Percentiles rank a stretch among this genome's conserved stretches.
phyloP scores from a whole-genome alignment of 345 rosid genomes.

The Kandelia obovata region DNA sequence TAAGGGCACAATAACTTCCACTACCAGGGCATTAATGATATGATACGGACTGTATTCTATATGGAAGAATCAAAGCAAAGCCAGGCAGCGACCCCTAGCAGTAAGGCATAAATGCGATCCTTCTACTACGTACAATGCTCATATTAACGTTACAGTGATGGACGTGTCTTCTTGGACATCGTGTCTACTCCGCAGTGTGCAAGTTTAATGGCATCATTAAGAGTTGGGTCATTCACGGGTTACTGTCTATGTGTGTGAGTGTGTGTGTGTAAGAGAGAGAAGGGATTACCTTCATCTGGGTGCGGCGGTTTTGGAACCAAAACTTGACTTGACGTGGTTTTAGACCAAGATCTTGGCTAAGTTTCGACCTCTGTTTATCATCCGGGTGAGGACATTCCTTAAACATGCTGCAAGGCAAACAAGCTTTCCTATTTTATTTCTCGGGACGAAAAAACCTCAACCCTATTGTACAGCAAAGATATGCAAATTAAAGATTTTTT shows the following conservation, averaged over 20 bases:
- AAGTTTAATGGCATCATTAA: conserved; percentile 10
- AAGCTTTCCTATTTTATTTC: not conserved
- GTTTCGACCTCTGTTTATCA: conserved; percentile 80
- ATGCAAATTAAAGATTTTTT: no score
- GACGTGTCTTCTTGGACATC: conserved; percentile 32
- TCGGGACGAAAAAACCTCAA: not conserved
- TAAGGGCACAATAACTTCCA: conserved; percentile 23
- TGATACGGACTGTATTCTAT: conserved; percentile 13
- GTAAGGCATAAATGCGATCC: conserved; percentile 28
- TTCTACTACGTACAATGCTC: conserved; percentile 8
- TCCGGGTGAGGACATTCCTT: conserved; percentile 97
- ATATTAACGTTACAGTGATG: not conserved
- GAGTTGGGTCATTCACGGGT: conserved; percentile 11
- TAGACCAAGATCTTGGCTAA: conserved; percentile 89
- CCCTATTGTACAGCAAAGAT: not conserved
- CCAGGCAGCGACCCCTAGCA: conserved; percentile 11
- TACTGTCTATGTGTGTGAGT: not conserved
- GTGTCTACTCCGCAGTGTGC: not conserved
- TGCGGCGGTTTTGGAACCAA: conserved; percentile 98
- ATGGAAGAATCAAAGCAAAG: conserved; percentile 6
- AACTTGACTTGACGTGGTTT: conserved; percentile 97
- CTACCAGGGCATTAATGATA: conserved; percentile 13
- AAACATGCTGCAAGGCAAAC: conserved; percentile 57
- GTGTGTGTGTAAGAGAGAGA: not conserved
- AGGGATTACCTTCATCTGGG: conserved; percentile 78